These are phyloP conservation scores for Nicotiana undulata DNA, from an alignment of 257 asterid species.

Conservation along the genomic window DNA sequence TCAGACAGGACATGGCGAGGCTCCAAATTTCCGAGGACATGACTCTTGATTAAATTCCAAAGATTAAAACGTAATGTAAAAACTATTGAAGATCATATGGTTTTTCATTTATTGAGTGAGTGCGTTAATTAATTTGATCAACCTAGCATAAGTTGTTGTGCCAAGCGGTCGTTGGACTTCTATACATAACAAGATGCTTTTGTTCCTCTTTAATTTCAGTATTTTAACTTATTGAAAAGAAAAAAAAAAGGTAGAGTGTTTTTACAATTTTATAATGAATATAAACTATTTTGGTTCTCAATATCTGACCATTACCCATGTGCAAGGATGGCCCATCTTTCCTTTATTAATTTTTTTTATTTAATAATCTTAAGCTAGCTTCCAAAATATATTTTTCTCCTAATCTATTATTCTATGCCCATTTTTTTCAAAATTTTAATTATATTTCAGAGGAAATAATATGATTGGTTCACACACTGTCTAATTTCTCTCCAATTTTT, in stretches of 20 bases:
- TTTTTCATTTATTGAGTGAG: not conserved
- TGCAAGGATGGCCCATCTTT: constrained; percentile 29
- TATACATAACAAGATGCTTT: constrained; percentile 31
- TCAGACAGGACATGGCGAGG: too few relatives aligned
- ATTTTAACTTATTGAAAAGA: not conserved
- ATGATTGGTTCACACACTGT: not conserved
- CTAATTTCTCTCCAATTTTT: too few relatives aligned
- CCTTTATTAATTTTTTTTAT: not conserved
- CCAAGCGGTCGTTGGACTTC: constrained; percentile 25
- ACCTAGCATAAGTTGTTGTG: not conserved
- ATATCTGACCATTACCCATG: constrained; percentile 42
- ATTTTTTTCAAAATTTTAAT: not conserved
- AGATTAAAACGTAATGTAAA: too few relatives aligned
- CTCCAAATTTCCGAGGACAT: too few relatives aligned
- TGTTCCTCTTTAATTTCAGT: constrained; percentile 2
- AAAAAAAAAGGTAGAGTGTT: not conserved
- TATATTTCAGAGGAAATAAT: not conserved
- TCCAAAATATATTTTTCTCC: constrained; percentile 10
- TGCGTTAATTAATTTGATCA: not conserved
- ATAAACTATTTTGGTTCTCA: constrained; percentile 16
- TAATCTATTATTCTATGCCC: not conserved
- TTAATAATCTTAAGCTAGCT: not conserved
- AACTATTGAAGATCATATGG: too few relatives aligned
- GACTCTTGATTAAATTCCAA: too few relatives aligned
- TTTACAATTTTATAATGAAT: not conserved